Conservation (phyloP, 176 grass and related monocot genomes). For the Carex cristatella region DNA sequence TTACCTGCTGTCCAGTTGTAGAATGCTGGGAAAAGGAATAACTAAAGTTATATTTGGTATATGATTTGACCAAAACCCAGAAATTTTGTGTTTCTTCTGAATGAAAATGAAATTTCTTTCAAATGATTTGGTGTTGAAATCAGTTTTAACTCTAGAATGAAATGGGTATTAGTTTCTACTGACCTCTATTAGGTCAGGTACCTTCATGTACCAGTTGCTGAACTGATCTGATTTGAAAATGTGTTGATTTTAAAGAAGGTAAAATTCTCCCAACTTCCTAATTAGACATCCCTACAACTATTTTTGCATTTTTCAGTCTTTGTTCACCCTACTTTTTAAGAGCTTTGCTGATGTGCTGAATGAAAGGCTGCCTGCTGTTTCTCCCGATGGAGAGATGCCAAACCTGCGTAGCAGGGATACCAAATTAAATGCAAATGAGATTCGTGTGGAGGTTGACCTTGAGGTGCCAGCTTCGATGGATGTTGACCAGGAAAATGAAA, state of each 20-base stretch:
- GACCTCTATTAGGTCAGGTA: not conserved
- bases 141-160: not conserved
- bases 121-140: not conserved
- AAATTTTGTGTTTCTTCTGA: not conserved
- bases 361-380: constrained; percentile 70
- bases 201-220: not conserved
- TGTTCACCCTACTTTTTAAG: constrained; percentile 74
- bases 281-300: not conserved
- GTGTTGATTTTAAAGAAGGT: not conserved
- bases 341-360: constrained; percentile 66
- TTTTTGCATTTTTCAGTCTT: constrained; percentile 30
- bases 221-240: not conserved
- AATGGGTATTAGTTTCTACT: not conserved
- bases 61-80: not conserved
- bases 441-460: constrained; percentile 21
- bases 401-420: constrained; percentile 45
- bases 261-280: not conserved
- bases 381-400: constrained; percentile 74
- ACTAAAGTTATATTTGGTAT: not conserved
- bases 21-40: not conserved
- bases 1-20: constrained; percentile 12
- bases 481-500: constrained; percentile 68
- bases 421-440: not conserved
- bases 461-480: constrained; percentile 69
- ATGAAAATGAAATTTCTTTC: not conserved